Conservation (phyloP, 148 eudicot species). For the Polygonum maritimum region DNA sequence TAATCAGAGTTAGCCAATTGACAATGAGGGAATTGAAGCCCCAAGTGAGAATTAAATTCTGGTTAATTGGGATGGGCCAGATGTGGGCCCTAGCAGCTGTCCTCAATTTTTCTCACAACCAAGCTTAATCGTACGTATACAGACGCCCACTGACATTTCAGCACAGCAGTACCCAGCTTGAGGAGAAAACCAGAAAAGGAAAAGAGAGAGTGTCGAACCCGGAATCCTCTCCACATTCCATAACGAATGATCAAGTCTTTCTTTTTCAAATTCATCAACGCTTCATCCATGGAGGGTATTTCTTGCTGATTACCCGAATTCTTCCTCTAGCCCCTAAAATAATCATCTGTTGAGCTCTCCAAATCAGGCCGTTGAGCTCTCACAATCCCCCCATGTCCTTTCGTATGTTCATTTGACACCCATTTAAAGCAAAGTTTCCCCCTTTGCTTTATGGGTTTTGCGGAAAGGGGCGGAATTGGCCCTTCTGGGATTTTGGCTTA, state of each 20-base stretch:
- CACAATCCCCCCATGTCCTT: conserved; percentile 15
- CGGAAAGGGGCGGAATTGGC: background rate
- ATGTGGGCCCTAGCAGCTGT: background rate
- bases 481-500: conserved; percentile 9
- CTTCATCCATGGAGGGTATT: background rate
- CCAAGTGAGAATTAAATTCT: background rate
- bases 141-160: background rate
- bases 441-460: conserved; percentile 19
- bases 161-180: background rate
- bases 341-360: background rate
- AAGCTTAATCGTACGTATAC: background rate
- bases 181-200: background rate
- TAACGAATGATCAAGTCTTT: background rate
- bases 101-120: background rate
- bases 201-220: background rate
- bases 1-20: too few relatives aligned
- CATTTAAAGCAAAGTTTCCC: conserved; percentile 20
- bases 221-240: background rate
- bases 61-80: background rate
- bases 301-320: background rate
- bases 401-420: conserved; percentile 21
- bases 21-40: background rate
- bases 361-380: conserved; percentile 21
- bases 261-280: background rate
- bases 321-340: background rate